Conservation (phyloP, 2,329 filamentous ascomycete genomes). For the Aspergillus sp. region DNA sequence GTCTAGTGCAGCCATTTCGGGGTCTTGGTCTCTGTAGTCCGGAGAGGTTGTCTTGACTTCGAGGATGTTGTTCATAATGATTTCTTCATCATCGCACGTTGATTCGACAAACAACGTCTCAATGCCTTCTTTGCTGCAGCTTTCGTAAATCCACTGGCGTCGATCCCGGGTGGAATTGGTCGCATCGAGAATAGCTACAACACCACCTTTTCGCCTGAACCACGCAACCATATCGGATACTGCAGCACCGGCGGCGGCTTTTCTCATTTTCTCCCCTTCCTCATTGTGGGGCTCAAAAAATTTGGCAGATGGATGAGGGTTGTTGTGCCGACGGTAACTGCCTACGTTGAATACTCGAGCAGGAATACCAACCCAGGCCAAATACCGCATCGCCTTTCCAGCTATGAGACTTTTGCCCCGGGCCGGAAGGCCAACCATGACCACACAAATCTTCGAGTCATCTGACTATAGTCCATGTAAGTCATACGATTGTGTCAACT, state of each 20-base stretch:
- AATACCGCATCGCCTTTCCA: conserved; percentile 89
- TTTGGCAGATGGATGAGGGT: conserved; percentile 80
- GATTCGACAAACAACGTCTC: conserved; percentile 95
- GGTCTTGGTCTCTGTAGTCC: conserved; percentile 90
- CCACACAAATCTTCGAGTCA: conserved; percentile 92
- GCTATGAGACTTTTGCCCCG: conserved; percentile 96
- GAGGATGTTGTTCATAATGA: conserved; percentile 97
- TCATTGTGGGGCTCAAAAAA: conserved; percentile 91
- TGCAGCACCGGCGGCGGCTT: conserved; percentile 82
- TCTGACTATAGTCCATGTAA: conserved; percentile 62
- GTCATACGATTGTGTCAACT: conserved; percentile 39
- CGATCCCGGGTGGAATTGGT: conserved; percentile 91
- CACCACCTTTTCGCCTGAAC: conserved; percentile 68
- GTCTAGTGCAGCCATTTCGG: conserved; percentile 79
- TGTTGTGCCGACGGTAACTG: conserved; percentile 82
- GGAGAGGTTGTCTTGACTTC: conserved; percentile 96
- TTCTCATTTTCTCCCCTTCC: conserved; percentile 82
- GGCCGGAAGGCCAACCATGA: conserved; percentile 96
- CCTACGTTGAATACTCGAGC: conserved; percentile 96
- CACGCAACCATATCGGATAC: conserved; percentile 89
- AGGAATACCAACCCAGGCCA: conserved; percentile 91
- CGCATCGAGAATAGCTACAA: conserved; percentile 89
- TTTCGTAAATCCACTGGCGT: conserved; percentile 82
- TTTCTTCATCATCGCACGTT: conserved; percentile 87
- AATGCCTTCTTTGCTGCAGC: conserved; percentile 65